Conservation (phyloP, 1,284 basidiomycete genomes). For the Vanrija sp. region DNA sequence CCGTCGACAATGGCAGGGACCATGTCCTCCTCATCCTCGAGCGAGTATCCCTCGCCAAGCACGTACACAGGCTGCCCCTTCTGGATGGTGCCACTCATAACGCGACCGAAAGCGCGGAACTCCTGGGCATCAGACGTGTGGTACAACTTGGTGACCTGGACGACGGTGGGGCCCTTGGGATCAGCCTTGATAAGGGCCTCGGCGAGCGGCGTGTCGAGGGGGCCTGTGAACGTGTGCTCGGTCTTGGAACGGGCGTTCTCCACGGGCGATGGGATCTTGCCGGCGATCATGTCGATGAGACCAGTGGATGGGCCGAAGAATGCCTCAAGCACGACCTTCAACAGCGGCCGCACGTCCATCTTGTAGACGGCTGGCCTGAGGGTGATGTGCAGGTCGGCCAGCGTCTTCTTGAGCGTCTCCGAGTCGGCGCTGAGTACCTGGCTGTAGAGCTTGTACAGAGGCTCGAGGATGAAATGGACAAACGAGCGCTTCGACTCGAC, state of each 20-base stretch:
- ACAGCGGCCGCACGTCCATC: conserved; percentile 91
- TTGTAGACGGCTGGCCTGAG: conserved; percentile 94
- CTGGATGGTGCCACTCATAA: conserved; percentile 83
- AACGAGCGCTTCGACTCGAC: conserved; percentile 82
- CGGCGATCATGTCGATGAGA: conserved; percentile 85
- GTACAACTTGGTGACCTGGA: conserved; percentile 90
- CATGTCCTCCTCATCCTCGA: conserved; percentile 99
- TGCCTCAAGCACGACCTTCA: conserved; percentile 89
- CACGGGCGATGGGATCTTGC: conserved; percentile 80
- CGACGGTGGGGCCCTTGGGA: conserved; percentile 79
- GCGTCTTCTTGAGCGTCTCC: conserved; percentile 72
- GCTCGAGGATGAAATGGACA: conserved; percentile 94
- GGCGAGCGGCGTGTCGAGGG: conserved; percentile 73
- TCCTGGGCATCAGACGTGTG: conserved; percentile 92
- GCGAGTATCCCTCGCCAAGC: conserved; percentile 94
- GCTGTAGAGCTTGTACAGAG: conserved; percentile 95
- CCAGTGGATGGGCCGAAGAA: conserved; percentile 91
- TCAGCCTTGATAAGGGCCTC: conserved; percentile 77
- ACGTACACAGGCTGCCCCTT: conserved; percentile 86
- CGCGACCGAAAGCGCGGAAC: conserved; percentile 92
- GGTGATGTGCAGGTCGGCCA: conserved; percentile 74
- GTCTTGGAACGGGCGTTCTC: conserved; percentile 71
- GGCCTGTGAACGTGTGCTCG: conserved; percentile 77
- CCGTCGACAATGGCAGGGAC: conserved; percentile 77
- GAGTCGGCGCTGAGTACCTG: conserved; percentile 88